These are phyloP conservation scores for Iris pallida DNA, from an alignment of 116 monocot genomes.

Conservation along the genomic window DNA sequence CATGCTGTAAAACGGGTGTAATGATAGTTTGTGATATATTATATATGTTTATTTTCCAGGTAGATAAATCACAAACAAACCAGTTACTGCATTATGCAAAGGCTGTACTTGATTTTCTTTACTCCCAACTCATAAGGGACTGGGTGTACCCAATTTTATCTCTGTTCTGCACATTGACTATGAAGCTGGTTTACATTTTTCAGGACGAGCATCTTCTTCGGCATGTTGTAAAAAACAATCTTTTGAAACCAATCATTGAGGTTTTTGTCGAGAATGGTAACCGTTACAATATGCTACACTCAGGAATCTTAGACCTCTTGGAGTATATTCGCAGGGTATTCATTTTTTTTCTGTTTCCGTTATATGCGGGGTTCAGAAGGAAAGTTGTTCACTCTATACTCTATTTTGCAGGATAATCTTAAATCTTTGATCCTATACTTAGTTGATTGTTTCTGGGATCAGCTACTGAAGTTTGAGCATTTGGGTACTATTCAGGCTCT, in stretches of 20 bases:
- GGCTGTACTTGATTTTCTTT: no score
- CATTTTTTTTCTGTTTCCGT: background rate
- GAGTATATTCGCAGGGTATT: slow-evolving; percentile 88
- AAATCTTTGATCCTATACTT: slow-evolving; percentile 51
- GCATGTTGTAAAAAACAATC: slow-evolving; percentile 80
- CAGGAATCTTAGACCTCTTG: slow-evolving; percentile 81
- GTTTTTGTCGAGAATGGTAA: slow-evolving; percentile 77
- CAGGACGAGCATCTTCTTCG: slow-evolving; percentile 59
- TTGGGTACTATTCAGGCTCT: slow-evolving; percentile 55
- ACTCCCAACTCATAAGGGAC: no score
- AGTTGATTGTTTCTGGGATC: slow-evolving; percentile 68
- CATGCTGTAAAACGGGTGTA: no score
- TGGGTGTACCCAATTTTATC: background rate
- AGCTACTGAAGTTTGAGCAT: slow-evolving; percentile 63
- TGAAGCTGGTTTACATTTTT: slow-evolving; percentile 10
- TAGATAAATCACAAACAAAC: no score
- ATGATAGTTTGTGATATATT: background rate
- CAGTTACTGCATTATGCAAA: no score
- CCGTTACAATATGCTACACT: slow-evolving; percentile 91
- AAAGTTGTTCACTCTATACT: background rate
- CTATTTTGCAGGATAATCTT: slow-evolving; percentile 48
- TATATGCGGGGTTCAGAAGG: background rate
- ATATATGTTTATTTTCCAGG: background rate
- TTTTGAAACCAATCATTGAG: slow-evolving; percentile 84
- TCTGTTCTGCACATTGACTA: background rate